Conservation (phyloP, 805 yeast genomes). For the Cyberlindnera xylosilytica region DNA sequence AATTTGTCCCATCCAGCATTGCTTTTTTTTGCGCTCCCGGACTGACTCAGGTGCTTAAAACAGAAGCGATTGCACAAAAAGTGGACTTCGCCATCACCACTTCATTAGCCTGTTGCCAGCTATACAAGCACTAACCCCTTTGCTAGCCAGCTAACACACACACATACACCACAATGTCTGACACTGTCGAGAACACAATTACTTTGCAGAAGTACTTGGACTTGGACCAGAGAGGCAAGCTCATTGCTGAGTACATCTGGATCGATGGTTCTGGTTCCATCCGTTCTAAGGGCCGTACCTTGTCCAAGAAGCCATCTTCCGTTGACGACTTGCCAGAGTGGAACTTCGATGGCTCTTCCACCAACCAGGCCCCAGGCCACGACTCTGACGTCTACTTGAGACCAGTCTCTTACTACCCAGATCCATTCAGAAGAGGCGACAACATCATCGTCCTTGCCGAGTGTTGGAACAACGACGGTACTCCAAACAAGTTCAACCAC, state of each 20-base stretch:
- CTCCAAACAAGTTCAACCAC: constrained; percentile 98
- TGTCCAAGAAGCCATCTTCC: constrained; percentile 60
- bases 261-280: constrained; percentile 87
- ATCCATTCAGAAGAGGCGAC: constrained; percentile 98
- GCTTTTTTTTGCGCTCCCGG: constrained; percentile 2
- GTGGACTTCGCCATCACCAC: background rate
- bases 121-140: background rate
- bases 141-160: constrained; percentile 4
- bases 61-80: constrained; percentile 11
- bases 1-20: constrained; percentile 9
- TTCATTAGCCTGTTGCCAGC: constrained; percentile 2
- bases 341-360: constrained; percentile 99
- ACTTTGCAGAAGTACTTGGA: constrained; percentile 79
- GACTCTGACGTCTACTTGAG: constrained; percentile 93
- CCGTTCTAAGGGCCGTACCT: constrained; percentile 93
- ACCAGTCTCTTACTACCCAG: constrained; percentile 94
- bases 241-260: constrained; percentile 98
- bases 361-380: constrained; percentile 97
- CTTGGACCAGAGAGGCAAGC: constrained; percentile 79
- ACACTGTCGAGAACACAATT: constrained; percentile 65
- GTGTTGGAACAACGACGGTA: constrained; percentile 98
- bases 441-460: constrained; percentile 93
- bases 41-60: constrained; percentile 14
- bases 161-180: constrained; percentile 26
- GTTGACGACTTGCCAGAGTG: constrained; percentile 94